Evolutionary conservation across 1,284 basidiomycete species (phyloP), one percentile per base, ranked within the genome.

Genomic region (Porogramme epimiltina): DNA sequence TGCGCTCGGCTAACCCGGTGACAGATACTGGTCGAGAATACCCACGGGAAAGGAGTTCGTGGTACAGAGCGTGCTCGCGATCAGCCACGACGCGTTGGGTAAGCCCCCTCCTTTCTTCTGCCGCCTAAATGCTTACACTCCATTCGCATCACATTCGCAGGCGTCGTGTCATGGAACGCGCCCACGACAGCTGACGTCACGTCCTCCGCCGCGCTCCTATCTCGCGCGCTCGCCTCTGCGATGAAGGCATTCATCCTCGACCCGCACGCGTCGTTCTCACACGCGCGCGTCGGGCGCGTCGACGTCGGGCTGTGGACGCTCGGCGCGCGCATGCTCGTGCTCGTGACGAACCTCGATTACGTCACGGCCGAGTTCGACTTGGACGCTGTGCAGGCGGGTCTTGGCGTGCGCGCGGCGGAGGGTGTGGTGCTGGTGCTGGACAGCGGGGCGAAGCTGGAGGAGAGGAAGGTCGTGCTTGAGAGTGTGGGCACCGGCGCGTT

Each of bases 11-110:
- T n/a, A n/a, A n/a, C n/a, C n/a, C n/a, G n/a, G n/a, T n/a, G n/a
- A n/a, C n/a, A n/a, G n/a, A n/a, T n/a, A n/a, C n/a, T 89, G n/a
- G n/a, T n/a, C n/a, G n/a, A n/a, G n/a, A n/a, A n/a, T 67, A 24
- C 89, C 88, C 0, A 88, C 84, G 1, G 86, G 86, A 2, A 72
- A 77, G 52, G 88, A 91, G 61, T 89, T 81, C 64, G 72, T 86
- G 9, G 77, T 88, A 3, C 72, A 87, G 67, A 79, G 74, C 55
- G 74, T 87, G 25, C 62, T 90, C 16, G 82, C 78, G 0, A 82
- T 90, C 62, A 89, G 87, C 59, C 87, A 90, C 50, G 87, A 89
- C 15, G 84, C 75, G 5, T 67, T 82, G 11, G 85, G 81, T 78
- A 59, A 24, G 16, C 82, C 78, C 0, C 23, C 66, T 34, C 1